These are phyloP conservation scores for Solanum pimpinellifolium DNA, from an alignment of 257 asterid genomes.

Conservation along the genomic window DNA sequence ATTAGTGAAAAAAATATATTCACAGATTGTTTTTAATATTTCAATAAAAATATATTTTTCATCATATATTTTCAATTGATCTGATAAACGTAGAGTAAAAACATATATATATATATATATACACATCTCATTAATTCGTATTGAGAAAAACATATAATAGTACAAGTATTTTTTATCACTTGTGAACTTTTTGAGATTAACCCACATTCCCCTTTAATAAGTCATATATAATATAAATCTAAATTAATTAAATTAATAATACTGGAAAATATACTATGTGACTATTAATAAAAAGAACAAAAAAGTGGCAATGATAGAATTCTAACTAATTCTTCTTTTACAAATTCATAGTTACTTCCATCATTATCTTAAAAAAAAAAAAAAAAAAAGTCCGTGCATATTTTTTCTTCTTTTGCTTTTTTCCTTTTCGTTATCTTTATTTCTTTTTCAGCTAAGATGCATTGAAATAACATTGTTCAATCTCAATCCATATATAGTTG, in stretches of 20 bases:
- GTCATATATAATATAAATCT: neutral
- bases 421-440: neutral
- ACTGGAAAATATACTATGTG: rapidly evolving
- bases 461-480: neutral
- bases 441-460: neutral
- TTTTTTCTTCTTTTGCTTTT: neutral
- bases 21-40: too few relatives aligned
- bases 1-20: too few relatives aligned
- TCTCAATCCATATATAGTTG: neutral
- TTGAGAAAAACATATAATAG: too few relatives aligned
- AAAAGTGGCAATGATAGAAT: neutral
- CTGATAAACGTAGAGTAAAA: too few relatives aligned
- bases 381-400: neutral
- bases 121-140: neutral
- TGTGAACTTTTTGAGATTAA: neutral
- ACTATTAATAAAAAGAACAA: neutral
- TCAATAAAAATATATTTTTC: too few relatives aligned
- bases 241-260: too few relatives aligned
- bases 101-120: too few relatives aligned
- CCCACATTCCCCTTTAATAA: neutral
- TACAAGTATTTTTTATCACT: neutral
- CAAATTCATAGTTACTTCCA: neutral
- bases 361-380: neutral
- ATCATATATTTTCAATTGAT: too few relatives aligned
- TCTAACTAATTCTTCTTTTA: neutral